Conservation (phyloP, 495 filamentous ascomycete species). For the Penicillium pulvis region DNA sequence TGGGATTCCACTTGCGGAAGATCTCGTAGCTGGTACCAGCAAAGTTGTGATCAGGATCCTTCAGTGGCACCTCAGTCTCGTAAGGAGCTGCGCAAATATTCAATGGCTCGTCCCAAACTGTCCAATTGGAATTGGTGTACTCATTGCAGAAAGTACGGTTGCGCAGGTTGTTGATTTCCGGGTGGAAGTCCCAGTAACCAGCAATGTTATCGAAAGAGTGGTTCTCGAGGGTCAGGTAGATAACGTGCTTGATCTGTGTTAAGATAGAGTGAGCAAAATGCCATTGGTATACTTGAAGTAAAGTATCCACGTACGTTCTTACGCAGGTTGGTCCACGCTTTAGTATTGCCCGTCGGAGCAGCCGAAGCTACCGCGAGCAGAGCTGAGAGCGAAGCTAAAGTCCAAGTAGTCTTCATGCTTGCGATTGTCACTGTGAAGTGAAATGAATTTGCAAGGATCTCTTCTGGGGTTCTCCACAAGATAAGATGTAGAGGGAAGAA, state of each 20-base stretch:
- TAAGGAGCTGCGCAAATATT: conserved; percentile 42
- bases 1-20: conserved; percentile 43
- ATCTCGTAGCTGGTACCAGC: conserved; percentile 44
- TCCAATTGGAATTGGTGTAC: conserved; percentile 47
- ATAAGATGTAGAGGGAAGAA: neutral
- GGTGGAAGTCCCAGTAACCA: conserved; percentile 46
- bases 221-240: conserved; percentile 50
- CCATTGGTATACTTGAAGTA: neutral
- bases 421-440: neutral
- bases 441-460: neutral
- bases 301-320: conserved; percentile 28
- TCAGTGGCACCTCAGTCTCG: conserved; percentile 42
- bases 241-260: conserved; percentile 44
- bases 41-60: conserved; percentile 46
- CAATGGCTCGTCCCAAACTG: conserved; percentile 43
- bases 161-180: conserved; percentile 42
- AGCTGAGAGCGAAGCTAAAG: conserved; percentile 14
- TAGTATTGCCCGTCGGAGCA: conserved; percentile 17
- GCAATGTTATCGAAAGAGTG: conserved; percentile 51
- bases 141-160: conserved; percentile 43
- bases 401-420: conserved; percentile 26
- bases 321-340: conserved; percentile 30
- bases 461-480: neutral
- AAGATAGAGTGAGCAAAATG: neutral
- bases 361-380: conserved; percentile 22